Conservation (phyloP, 306 rosid species). For the Ormosia semicastrata region DNA sequence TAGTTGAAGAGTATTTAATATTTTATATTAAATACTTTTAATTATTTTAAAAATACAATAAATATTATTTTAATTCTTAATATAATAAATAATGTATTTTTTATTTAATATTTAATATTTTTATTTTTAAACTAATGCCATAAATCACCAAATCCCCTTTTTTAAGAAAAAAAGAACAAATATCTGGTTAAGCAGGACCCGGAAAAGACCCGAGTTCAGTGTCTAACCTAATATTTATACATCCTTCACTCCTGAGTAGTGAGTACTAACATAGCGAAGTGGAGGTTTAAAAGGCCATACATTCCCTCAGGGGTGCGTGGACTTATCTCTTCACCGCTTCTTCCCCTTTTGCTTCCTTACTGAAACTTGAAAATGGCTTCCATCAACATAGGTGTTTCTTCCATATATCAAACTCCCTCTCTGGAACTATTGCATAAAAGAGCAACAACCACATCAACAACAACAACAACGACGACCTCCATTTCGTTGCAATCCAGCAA, state of each 20-base stretch:
- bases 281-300: constrained; percentile 56
- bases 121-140: no score
- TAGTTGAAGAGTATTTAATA: no score
- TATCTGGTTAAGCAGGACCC: no score
- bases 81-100: no score
- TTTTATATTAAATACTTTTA: no score
- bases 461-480: constrained; percentile 28
- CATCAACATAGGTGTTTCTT: constrained; percentile 45
- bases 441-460: constrained; percentile 17
- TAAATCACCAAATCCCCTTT: no score
- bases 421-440: constrained; percentile 42
- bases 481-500: constrained; percentile 40
- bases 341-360: not conserved
- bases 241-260: not conserved
- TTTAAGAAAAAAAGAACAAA: no score
- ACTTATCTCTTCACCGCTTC: constrained; percentile 34
- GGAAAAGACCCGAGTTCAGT: no score
- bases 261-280: constrained; percentile 8
- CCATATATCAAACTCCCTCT: constrained; percentile 45
- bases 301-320: not conserved
- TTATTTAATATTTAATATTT: no score
- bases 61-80: no score
- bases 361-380: constrained; percentile 43
- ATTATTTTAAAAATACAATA: no score
- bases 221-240: not conserved